A percentile compares a stretch with the other conserved stretches of the same genome.
Evolutionary conservation across 176 grass and related monocot species (phyloP).

Genomic region (Eragrostis nindensis): DNA sequence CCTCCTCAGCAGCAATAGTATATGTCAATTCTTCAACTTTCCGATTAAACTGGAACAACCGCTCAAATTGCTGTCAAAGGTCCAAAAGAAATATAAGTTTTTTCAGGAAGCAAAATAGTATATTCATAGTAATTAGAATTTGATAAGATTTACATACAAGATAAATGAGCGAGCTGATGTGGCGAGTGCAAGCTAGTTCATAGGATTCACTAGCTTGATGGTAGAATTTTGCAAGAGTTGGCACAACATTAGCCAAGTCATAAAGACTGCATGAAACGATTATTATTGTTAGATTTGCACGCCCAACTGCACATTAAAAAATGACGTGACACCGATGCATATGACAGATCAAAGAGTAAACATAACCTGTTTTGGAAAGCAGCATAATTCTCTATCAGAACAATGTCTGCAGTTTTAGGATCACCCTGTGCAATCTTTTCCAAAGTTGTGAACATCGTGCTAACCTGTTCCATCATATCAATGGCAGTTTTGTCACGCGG

Average conservation of each 20-base stretch:
- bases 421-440: slow-evolving; percentile 95
- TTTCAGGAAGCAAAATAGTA: slow-evolving; percentile 28
- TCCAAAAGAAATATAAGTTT: slow-evolving; percentile 35
- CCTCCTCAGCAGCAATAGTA: slow-evolving; percentile 88
- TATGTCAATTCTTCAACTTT: slow-evolving; percentile 91
- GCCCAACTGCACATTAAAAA: slow-evolving; percentile 29
- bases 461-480: slow-evolving; percentile 63
- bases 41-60: slow-evolving; percentile 79
- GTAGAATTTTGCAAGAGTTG: slow-evolving; percentile 90
- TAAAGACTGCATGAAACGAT: slow-evolving; percentile 79
- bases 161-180: slow-evolving; percentile 89
- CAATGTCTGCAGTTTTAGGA: slow-evolving; percentile 76
- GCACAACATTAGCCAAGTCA: slow-evolving; percentile 91
- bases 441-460: slow-evolving; percentile 92
- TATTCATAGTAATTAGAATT: slow-evolving; percentile 20
- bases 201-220: slow-evolving; percentile 88
- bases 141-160: slow-evolving; percentile 61
- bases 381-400: slow-evolving; percentile 95
- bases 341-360: slow-evolving; percentile 19
- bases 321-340: not conserved
- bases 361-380: slow-evolving; percentile 94
- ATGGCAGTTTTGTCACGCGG: slow-evolving; percentile 23
- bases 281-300: slow-evolving; percentile 37
- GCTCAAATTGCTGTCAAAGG: slow-evolving; percentile 93
- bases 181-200: slow-evolving; percentile 93